These are phyloP conservation scores for Sarocladiaceae sp. DNA, from an alignment of 2,329 filamentous ascomycete species.

Conservation along the genomic window DNA sequence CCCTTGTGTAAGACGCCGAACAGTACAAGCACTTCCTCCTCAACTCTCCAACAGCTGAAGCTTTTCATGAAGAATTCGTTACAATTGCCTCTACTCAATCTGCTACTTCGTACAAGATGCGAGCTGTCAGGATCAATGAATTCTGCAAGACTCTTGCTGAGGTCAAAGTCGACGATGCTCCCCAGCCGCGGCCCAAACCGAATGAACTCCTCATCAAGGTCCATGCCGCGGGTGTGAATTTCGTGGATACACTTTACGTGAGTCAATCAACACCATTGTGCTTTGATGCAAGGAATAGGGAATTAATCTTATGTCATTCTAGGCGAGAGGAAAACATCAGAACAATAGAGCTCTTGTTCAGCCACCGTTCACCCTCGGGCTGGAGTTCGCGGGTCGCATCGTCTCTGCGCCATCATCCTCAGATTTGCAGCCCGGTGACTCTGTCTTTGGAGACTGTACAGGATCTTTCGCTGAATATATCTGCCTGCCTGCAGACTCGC, in stretches of 20 bases:
- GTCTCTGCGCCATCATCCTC: slow-evolving; percentile 29
- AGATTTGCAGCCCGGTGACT: slow-evolving; percentile 39
- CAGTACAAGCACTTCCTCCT: not conserved
- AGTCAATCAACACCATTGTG: not conserved
- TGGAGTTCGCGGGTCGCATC: slow-evolving; percentile 56
- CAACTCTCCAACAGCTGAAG: no score
- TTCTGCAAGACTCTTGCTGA: slow-evolving; percentile 21
- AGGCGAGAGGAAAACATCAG: slow-evolving; percentile 54
- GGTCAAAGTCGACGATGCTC: slow-evolving; percentile 20
- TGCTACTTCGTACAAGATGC: no score
- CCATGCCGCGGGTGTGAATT: slow-evolving; percentile 53
- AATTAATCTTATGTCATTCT: not conserved
- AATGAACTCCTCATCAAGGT: slow-evolving; percentile 30
- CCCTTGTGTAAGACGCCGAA: not conserved
- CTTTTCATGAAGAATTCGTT: no score
- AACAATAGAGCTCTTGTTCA: slow-evolving; percentile 53
- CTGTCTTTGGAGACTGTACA: slow-evolving; percentile 47
- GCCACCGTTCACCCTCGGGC: slow-evolving; percentile 55
- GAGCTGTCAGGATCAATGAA: slow-evolving; percentile 22
- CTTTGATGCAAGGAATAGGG: not conserved
- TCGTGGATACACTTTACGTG: slow-evolving; percentile 56
- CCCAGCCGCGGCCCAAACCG: slow-evolving; percentile 14
- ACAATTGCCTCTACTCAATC: no score
- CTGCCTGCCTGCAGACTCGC: slow-evolving; percentile 27
- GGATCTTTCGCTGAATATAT: slow-evolving; percentile 52